Base-by-base conservation (phyloP, 2,329 filamentous ascomycete genomes). In the Penicillium sp. region DNA sequence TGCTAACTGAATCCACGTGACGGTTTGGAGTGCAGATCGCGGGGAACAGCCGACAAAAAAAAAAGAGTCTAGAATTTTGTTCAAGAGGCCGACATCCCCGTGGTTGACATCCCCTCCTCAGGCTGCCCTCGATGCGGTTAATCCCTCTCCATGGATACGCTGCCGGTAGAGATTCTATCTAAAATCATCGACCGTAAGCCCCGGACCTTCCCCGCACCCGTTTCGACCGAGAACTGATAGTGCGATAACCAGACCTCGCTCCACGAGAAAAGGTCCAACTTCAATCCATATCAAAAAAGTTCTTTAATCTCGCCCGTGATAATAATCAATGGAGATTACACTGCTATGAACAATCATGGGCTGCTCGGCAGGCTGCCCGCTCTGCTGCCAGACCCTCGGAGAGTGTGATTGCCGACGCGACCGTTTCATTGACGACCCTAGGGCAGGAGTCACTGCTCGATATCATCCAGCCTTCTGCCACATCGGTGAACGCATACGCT, bases 271-370 rank as follows among this genome's bases (percentile, higher is more conserved):
- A 93, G 59, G 84, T 88, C 57, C 81, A 75, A 55, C 78, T 93
- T 35, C 90, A 93, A 74, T 81, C 83, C 21, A 85, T 91, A 13
- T 93, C 86, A 27, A 85, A 81, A 61, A 82, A 80, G 44, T 84
- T 93, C 58, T 82, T 87, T 29, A 74, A 78, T 31, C 79, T 94
- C 42, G 88, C 85, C 39, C 86, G 91, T 56, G 91, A 96, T 70
- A 84, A 89, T 66, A 83, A 81, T 39, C 78, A 93, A 36, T 97
- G 93, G 93, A 88, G 89, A 61, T 77, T 82, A 3, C 81, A 87
- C 69, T 93, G 89, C 72, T 91, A 94, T 71, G 81, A 87, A 36
- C 79, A 86, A 57, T 93, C 90, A 17, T 88, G 87, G 71, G 83
- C 88, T 67, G 81, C 85, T 33, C 77, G 80, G n/a, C 82, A 67